Conservation (phyloP, 129 eudicot species). For the Solidago caesia region DNA sequence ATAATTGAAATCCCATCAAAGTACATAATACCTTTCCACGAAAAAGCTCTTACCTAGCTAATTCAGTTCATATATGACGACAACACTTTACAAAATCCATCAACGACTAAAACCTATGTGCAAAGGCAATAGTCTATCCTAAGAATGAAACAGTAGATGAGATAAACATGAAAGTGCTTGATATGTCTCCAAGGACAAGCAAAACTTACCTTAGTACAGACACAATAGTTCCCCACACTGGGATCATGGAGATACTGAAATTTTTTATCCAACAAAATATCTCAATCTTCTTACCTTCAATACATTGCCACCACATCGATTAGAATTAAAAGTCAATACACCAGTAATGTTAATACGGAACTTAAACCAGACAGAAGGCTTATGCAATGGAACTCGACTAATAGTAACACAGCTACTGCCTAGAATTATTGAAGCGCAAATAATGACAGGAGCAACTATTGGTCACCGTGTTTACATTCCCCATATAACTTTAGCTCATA, state of each 20-base stretch:
- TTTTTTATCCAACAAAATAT: background rate
- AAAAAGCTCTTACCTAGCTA: background rate
- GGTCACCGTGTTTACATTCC: background rate
- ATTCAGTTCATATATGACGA: background rate
- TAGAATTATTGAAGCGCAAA: background rate
- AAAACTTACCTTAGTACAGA: background rate
- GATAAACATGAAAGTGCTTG: background rate
- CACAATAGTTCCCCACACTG: background rate
- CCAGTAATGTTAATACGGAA: slow-evolving; percentile 2
- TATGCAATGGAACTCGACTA: slow-evolving; percentile 9
- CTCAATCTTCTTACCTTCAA: background rate
- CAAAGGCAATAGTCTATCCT: slow-evolving; percentile 2
- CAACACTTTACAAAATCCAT: background rate
- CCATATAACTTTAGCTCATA: background rate
- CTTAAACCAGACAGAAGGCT: background rate
- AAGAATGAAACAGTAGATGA: background rate
- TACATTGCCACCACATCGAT: background rate
- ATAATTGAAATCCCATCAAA: background rate
- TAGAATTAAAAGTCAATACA: background rate
- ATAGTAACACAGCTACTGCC: background rate
- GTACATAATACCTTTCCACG: background rate
- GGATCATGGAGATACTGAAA: background rate
- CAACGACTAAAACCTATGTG: background rate
- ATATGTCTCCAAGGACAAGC: background rate
- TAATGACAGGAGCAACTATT: background rate